Evolutionary conservation across 108 stramenopile species (phyloP), one percentile per base, ranked within the genome.

Genomic region (Pseudonitzschia delicatissima): DNA sequence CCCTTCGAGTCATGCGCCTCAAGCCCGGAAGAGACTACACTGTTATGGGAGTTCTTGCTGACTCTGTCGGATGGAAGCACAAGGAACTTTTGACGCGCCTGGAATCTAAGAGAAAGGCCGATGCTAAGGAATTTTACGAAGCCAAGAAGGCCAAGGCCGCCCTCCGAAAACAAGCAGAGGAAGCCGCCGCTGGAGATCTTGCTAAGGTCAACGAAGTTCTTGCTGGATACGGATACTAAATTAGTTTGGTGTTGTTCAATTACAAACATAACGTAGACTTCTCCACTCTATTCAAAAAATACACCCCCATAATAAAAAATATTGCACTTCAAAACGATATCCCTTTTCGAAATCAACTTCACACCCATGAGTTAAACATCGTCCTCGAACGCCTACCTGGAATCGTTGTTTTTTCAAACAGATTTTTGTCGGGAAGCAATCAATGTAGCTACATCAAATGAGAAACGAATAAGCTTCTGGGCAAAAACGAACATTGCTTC

Each of bases 61-160:
- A 83, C 69, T 79, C 86, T 52, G 96, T 98, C 21, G 99, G 99
- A 53, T 99, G 99, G 99, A 96, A 96, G 80, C 93, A 99, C 91
- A 76, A 82, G 70, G 97, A 96, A 29, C 86, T 99, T 31, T 79
- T 99, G 45, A 64, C 66, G 61, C 73, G 70, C 35, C 78, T 99
- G 58, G 99, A 99, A 80, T 79, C 83, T 34, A 95, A 97, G 93
- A 87, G 99, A 68, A 95, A 95, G 79, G 90, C 89, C 32, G 90
- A 95, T 64, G 76, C 87, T 37, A 94, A 91, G 66, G 97, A 90
- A 51, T 99, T 83, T 82, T 98, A 94, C 85, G 86, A 82, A 58
- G 86, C 97, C 77, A 97, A 97, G 88, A 98, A 94, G 93, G 94
- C 82, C 26, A 82, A 73, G 57, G 77, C 64, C 25, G 85, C 79